Evolutionary conservation across 371 early-diverging fungal genomes (phyloP).

Genomic region (Syncephalastrum monosporum): DNA sequence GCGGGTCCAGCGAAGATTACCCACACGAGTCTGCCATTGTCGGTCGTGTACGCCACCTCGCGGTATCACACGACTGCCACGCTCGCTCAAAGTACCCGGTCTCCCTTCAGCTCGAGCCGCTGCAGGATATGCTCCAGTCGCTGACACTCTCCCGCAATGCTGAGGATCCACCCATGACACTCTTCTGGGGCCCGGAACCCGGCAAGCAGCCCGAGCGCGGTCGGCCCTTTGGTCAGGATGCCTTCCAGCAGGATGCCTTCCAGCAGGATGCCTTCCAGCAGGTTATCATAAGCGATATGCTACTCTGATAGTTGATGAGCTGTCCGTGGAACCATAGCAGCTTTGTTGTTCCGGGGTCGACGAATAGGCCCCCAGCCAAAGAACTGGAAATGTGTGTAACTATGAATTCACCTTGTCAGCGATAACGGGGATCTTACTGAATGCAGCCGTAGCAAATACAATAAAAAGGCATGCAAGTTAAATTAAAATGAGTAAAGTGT

Average conservation of each 20-base stretch:
- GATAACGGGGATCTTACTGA: too few species aligned
- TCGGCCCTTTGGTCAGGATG: not conserved
- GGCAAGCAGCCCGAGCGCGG: too few species aligned
- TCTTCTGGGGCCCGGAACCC: conserved; percentile 8
- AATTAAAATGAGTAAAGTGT: too few species aligned
- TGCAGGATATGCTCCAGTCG: conserved; percentile 7
- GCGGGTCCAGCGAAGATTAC: conserved; percentile 1
- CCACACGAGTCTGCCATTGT: not conserved
- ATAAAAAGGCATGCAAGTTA: too few species aligned
- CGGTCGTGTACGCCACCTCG: not conserved
- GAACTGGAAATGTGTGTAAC: too few species aligned
- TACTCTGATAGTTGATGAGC: conserved; percentile 7
- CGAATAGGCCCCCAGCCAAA: too few species aligned
- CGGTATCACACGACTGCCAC: not conserved
- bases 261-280: conserved; percentile 13
- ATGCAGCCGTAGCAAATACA: too few species aligned
- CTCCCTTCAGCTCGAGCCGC: conserved; percentile 4
- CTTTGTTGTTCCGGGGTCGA: too few species aligned
- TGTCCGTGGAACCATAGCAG: too few species aligned
- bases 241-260: conserved; percentile 7
- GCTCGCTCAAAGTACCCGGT: too few species aligned
- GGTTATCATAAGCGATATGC: conserved; percentile 8
- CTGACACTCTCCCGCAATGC: conserved; percentile 3
- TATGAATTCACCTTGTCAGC: too few species aligned
- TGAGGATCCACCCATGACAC: not conserved